These are phyloP conservation scores for Pulveroboletus sp. DNA, from an alignment of 1,284 basidiomycete species.

Conservation along the genomic window DNA sequence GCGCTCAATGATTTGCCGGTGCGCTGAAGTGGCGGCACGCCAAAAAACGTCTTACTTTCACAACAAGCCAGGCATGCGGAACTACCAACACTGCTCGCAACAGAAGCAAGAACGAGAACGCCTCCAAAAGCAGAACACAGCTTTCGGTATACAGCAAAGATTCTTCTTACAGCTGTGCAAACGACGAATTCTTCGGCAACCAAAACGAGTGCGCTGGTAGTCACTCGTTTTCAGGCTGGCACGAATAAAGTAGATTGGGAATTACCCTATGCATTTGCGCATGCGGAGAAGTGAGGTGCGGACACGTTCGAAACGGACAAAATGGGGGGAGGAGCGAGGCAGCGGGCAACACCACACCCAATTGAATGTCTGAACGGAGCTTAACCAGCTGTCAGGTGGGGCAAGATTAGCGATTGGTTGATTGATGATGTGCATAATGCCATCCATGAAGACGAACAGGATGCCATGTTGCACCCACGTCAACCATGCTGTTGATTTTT, in stretches of 20 bases:
- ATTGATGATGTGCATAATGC: slow-evolving; percentile 13
- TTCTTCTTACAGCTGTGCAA: slow-evolving; percentile 32
- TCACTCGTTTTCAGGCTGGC: slow-evolving; percentile 2
- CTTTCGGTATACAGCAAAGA: slow-evolving; percentile 20
- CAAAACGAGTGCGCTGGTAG: slow-evolving; percentile 5
- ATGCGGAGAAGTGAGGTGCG: slow-evolving; percentile 8
- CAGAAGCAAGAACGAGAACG: slow-evolving; percentile 2
- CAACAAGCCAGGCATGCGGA: background rate
- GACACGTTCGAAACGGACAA: slow-evolving; percentile 18
- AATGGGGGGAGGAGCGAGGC: slow-evolving; percentile 29
- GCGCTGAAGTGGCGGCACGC: background rate
- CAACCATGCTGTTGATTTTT: slow-evolving; percentile 1
- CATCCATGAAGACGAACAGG: slow-evolving; percentile 12
- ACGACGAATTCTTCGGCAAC: slow-evolving; percentile 9
- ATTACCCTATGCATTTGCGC: slow-evolving; percentile 13
- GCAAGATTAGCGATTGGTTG: slow-evolving; percentile 12
- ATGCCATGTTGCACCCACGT: slow-evolving; percentile 11
- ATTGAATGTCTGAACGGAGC: slow-evolving; percentile 28
- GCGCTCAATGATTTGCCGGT: slow-evolving; percentile 3
- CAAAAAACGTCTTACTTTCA: background rate
- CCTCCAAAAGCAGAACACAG: slow-evolving; percentile 17
- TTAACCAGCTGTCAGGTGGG: slow-evolving; percentile 24
- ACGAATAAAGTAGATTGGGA: slow-evolving; percentile 9
- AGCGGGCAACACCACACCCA: slow-evolving; percentile 17
- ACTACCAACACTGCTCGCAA: background rate